phyloP scores from a whole-genome alignment of 805 yeast species.

The Isabelozyma gotoi region DNA sequence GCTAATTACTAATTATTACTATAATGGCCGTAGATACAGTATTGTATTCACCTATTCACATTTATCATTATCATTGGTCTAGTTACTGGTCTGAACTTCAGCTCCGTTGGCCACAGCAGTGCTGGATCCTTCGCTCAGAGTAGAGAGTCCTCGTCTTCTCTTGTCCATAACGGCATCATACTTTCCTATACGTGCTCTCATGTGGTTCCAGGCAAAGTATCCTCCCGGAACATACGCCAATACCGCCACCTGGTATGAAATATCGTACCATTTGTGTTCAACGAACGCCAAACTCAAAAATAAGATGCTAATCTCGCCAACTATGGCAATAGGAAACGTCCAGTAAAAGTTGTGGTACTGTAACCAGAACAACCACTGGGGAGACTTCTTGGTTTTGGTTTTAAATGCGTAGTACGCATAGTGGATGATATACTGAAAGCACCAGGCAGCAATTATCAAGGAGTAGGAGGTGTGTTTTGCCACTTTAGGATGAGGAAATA shows the following conservation, averaged over 20 bases:
- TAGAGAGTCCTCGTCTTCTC: slow-evolving; percentile 10
- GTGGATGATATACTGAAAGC: slow-evolving; percentile 30
- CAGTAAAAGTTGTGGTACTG: slow-evolving; percentile 34
- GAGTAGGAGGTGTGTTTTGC: slow-evolving; percentile 44
- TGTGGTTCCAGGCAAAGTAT: slow-evolving; percentile 33
- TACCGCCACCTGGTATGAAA: slow-evolving; percentile 22
- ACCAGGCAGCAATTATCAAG: slow-evolving; percentile 36
- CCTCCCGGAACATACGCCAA: slow-evolving; percentile 36
- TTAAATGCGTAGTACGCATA: slow-evolving; percentile 35
- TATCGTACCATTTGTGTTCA: slow-evolving; percentile 21
- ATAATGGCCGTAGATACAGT: too few relatives aligned
- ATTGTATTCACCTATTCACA: too few relatives aligned
- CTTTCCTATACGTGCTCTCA: slow-evolving; percentile 18
- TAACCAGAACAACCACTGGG: slow-evolving; percentile 34
- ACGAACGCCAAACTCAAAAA: slow-evolving; percentile 37
- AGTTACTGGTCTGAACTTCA: too few relatives aligned
- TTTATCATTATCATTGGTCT: too few relatives aligned
- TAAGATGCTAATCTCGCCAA: slow-evolving; percentile 33
- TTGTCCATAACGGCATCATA: slow-evolving; percentile 21
- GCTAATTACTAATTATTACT: too few relatives aligned
- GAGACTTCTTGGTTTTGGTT: slow-evolving; percentile 34
- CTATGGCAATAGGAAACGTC: slow-evolving; percentile 31
- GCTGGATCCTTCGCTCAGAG: background rate
- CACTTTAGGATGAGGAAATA: slow-evolving; percentile 39
- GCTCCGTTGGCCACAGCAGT: too few relatives aligned